Conservation (phyloP, 2,329 filamentous ascomycete species). For the Chaetothyriales sp. region DNA sequence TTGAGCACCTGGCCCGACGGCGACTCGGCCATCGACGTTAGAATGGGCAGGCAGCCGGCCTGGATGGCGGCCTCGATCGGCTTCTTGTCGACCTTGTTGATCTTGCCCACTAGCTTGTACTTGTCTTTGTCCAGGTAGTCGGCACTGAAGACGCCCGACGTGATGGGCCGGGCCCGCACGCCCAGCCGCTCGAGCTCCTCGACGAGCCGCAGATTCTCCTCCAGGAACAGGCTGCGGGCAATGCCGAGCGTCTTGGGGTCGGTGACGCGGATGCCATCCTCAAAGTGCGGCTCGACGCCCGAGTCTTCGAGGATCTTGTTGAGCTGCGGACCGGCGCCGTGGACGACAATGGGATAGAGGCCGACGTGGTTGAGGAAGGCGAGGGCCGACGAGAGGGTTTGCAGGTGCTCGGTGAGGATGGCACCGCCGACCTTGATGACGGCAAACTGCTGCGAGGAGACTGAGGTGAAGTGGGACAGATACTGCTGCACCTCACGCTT, state of each 20-base stretch:
- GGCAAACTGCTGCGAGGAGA: conserved; percentile 91
- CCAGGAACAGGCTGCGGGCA: conserved; percentile 80
- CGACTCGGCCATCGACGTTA: conserved; percentile 94
- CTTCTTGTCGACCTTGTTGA: conserved; percentile 78
- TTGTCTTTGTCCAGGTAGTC: conserved; percentile 95
- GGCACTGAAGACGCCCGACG: conserved; percentile 76
- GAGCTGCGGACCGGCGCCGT: conserved; percentile 87
- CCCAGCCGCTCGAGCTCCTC: conserved; percentile 82
- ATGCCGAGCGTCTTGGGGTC: conserved; percentile 89
- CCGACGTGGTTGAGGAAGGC: conserved; percentile 91
- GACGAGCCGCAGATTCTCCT: conserved; percentile 88
- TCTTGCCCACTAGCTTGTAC: conserved; percentile 90
- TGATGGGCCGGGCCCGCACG: conserved; percentile 77
- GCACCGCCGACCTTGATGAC: conserved; percentile 97
- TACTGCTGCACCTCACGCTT: conserved; percentile 96
- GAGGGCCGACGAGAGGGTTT: conserved; percentile 77
- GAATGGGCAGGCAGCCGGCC: conserved; percentile 78
- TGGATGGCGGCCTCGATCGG: conserved; percentile 85
- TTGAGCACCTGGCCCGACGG: conserved; percentile 85
- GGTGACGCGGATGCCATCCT: conserved; percentile 90
- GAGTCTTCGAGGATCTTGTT: conserved; percentile 82
- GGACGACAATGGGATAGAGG: conserved; percentile 87
- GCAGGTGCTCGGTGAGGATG: conserved; percentile 85
- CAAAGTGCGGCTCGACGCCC: conserved; percentile 86
- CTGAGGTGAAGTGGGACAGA: conserved; percentile 90